Evolutionary conservation across 352 stramenopile species (phyloP).

Genomic region (Hyaloperonospora arabidopsidis): DNA sequence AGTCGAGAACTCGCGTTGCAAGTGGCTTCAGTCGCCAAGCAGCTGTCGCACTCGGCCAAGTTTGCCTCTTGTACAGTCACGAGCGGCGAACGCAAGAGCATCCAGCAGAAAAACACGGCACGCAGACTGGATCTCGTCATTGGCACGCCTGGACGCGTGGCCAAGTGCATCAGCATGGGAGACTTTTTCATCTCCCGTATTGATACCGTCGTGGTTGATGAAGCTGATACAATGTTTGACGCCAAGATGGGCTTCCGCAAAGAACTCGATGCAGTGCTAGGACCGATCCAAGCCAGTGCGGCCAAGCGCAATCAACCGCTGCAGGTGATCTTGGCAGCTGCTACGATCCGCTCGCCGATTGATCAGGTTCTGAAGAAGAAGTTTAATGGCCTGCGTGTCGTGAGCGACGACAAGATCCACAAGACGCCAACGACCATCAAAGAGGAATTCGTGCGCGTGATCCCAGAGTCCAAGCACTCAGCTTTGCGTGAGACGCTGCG

Average conservation of each 20-base stretch:
- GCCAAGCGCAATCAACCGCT: constrained; percentile 44
- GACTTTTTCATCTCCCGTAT: constrained; percentile 77
- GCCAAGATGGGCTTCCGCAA: constrained; percentile 76
- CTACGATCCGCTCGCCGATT: constrained; percentile 59
- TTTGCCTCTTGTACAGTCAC: constrained; percentile 61
- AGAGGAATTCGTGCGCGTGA: constrained; percentile 63
- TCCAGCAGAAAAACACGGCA: constrained; percentile 44
- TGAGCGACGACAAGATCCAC: constrained; percentile 64
- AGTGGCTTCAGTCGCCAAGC: constrained; percentile 57
- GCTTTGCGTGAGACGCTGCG: constrained; percentile 51
- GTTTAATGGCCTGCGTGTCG: constrained; percentile 50
- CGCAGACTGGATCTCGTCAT: constrained; percentile 62
- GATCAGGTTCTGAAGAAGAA: constrained; percentile 67
- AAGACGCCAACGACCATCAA: constrained; percentile 50
- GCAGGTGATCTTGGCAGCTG: constrained; percentile 66
- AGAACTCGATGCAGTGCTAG: constrained; percentile 65
- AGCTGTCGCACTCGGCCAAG: constrained; percentile 56
- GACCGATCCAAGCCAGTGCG: constrained; percentile 53
- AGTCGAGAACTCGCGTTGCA: constrained; percentile 66
- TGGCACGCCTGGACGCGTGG: constrained; percentile 62
- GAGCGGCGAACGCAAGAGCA: constrained; percentile 59
- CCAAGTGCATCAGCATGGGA: constrained; percentile 59
- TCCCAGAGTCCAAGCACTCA: constrained; percentile 59
- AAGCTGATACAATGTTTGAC: constrained; percentile 76
- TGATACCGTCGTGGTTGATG: constrained; percentile 61